Conservation (phyloP, 202 grass and related monocot genomes). For the Dendrocalamus latiflorus region DNA sequence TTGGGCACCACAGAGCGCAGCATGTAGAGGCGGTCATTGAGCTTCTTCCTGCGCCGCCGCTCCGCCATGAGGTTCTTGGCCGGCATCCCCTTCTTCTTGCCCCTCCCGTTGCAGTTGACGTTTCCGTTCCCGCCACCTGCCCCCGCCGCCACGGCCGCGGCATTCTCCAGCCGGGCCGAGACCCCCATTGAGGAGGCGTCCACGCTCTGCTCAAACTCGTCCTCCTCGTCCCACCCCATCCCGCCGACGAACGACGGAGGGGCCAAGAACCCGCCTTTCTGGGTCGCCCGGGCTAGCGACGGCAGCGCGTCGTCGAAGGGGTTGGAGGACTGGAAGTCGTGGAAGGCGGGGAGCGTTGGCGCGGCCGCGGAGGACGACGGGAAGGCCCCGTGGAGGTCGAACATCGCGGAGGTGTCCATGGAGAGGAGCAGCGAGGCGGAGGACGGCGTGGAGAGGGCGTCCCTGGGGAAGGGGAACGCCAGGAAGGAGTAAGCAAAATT, state of each 20-base stretch:
- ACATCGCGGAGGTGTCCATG: conserved; percentile 40
- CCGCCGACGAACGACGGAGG: background rate
- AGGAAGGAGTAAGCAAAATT: too few species aligned
- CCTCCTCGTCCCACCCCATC: conserved; percentile 42
- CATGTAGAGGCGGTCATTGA: conserved; percentile 85
- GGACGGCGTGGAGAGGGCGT: conserved; percentile 26
- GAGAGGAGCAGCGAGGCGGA: conserved; percentile 43
- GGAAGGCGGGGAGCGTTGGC: conserved; percentile 22
- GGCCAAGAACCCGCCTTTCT: conserved; percentile 31
- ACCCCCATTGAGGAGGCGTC: conserved; percentile 53
- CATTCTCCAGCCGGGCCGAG: conserved; percentile 45
- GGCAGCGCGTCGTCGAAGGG: conserved; percentile 46
- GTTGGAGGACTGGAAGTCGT: conserved; percentile 36
- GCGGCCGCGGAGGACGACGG: conserved; percentile 13
- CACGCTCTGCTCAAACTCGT: conserved; percentile 54
- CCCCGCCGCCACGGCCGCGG: background rate
- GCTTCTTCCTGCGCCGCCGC: conserved; percentile 76
- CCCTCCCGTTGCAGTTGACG: conserved; percentile 21
- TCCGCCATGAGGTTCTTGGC: conserved; percentile 93
- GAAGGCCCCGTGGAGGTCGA: conserved; percentile 37
- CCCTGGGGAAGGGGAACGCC: conserved; percentile 30
- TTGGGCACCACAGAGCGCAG: conserved; percentile 82
- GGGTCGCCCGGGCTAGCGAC: background rate
- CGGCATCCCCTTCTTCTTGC: conserved; percentile 70
- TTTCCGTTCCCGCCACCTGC: background rate